Evolutionary conservation across 2,329 filamentous ascomycete genomes (phyloP).

Genomic region (Aschersonia sp.): DNA sequence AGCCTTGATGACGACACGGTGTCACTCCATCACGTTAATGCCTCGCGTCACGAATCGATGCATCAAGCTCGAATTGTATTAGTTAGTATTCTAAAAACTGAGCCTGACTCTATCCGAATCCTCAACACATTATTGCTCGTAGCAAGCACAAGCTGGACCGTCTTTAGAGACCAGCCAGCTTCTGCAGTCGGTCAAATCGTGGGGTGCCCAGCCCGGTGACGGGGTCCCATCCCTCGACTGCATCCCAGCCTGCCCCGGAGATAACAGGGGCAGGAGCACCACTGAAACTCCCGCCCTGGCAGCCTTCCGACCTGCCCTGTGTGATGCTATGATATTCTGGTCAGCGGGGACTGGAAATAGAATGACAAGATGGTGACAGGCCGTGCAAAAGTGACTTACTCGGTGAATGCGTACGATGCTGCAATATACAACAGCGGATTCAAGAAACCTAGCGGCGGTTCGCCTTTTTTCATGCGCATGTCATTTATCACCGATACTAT

Average conservation of each 20-base stretch:
- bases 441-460: slow-evolving; percentile 39
- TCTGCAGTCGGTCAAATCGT: slow-evolving; percentile 20
- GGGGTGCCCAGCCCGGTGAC: slow-evolving; percentile 30
- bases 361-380: no score
- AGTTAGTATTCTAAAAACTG: no score
- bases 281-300: slow-evolving; percentile 12
- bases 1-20: no score
- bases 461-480: slow-evolving; percentile 38
- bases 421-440: slow-evolving; percentile 44
- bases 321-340: slow-evolving; percentile 17
- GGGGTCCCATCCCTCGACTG: slow-evolving; percentile 19
- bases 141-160: no score
- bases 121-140: no score
- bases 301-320: slow-evolving; percentile 17
- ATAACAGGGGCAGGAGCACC: slow-evolving; percentile 11
- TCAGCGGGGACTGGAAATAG: background rate
- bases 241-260: slow-evolving; percentile 4
- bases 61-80: no score
- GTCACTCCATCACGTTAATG: no score
- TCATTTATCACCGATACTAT: slow-evolving; percentile 53
- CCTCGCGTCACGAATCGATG: no score
- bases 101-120: no score
- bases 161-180: slow-evolving; percentile 2
- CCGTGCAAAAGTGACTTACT: slow-evolving; percentile 12
- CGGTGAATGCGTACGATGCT: slow-evolving; percentile 17